Evolutionary conservation across 345 rosid species (phyloP).

Genomic region (Luvunga scandens): DNA sequence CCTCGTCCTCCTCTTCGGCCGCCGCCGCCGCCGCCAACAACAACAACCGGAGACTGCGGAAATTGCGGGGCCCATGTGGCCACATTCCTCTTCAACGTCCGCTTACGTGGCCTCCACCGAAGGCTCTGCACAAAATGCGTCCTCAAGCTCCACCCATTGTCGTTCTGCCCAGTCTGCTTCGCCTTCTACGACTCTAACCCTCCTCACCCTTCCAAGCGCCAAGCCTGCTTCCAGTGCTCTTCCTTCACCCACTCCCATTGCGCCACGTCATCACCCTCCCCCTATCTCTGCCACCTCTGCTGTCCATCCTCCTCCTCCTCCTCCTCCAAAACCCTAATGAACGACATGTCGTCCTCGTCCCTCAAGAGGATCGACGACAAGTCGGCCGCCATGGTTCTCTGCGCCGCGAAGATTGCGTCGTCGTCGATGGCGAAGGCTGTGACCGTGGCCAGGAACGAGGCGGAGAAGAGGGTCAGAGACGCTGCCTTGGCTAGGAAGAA

Average conservation of each 20-base stretch:
- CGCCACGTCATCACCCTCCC: slow-evolving; percentile 31
- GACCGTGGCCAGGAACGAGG: slow-evolving; percentile 31
- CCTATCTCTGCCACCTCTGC: slow-evolving; percentile 55
- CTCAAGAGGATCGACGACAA: slow-evolving; percentile 30
- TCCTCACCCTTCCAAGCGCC: slow-evolving; percentile 48
- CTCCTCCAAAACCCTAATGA: background rate
- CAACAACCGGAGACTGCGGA: slow-evolving; percentile 30
- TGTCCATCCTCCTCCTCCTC: slow-evolving; percentile 28
- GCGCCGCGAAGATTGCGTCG: slow-evolving; percentile 60
- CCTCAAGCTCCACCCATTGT: slow-evolving; percentile 55
- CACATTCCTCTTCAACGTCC: slow-evolving; percentile 52
- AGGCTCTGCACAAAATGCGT: slow-evolving; percentile 77
- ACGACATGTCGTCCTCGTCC: background rate
- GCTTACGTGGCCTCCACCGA: slow-evolving; percentile 45
- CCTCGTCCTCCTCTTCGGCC: background rate
- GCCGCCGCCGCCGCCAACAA: background rate
- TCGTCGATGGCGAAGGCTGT: slow-evolving; percentile 60
- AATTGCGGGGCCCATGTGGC: slow-evolving; percentile 37
- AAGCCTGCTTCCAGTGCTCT: slow-evolving; percentile 52
- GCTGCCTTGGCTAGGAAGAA: slow-evolving; percentile 62
- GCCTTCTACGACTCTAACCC: slow-evolving; percentile 48
- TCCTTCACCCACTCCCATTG: slow-evolving; percentile 72
- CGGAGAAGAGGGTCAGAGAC: slow-evolving; percentile 55
- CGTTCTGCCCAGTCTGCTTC: slow-evolving; percentile 76
- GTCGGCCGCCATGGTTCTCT: slow-evolving; percentile 41